Base-by-base conservation (phyloP, 805 yeast genomes). In the Nakazawaea pomicola region DNA sequence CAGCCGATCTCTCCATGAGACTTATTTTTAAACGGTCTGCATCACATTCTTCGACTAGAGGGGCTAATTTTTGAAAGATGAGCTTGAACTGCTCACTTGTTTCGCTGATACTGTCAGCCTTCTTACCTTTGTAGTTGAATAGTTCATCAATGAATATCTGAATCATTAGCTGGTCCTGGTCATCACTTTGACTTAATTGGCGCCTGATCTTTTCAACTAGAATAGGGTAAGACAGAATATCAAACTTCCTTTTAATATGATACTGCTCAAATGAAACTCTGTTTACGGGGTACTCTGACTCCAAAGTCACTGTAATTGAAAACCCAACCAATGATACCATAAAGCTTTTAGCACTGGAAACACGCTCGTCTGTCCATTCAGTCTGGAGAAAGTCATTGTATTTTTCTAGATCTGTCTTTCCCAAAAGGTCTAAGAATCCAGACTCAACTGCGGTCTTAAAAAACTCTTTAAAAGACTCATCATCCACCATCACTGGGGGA, bases 201-300 rank as follows among this genome's bases (percentile, higher is more conserved):
- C 17, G 20, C 12, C 29, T 11, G 18, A 31, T 8, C 15, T 36
- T 33, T 4, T 40, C 36, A 10, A 33, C 31, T 12, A 39, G 16
- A 15, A 39, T 3, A 6, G 32, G 37, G 28, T 20, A 28, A 12
- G 11, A 24, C 21, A 34, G 30, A 10, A 34, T 17, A 4, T 28
- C 35, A 30, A 40, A 40, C 12, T 29, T 34, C 20, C 37, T 33
- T 7, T 29, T 15, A 20, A 40, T 29, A 9, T 40, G 43, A 34
- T 40, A 34, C 30, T 23, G 29, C 15, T 40, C 43, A 34, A 34
- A 40, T 7, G 9, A 14, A 11, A 34, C 30, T 17, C 9, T 18
- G 15, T 34, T 32, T 3, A 14, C 28, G 6, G 38, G 43, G 10
- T 18, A 11, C 23, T 40, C 34, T 6, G 39, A 20, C 4, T 23